These are phyloP conservation scores for Thermothelomyces thermophilus DNA, from an alignment of 2,329 filamentous ascomycete species.

Conservation along the genomic window DNA sequence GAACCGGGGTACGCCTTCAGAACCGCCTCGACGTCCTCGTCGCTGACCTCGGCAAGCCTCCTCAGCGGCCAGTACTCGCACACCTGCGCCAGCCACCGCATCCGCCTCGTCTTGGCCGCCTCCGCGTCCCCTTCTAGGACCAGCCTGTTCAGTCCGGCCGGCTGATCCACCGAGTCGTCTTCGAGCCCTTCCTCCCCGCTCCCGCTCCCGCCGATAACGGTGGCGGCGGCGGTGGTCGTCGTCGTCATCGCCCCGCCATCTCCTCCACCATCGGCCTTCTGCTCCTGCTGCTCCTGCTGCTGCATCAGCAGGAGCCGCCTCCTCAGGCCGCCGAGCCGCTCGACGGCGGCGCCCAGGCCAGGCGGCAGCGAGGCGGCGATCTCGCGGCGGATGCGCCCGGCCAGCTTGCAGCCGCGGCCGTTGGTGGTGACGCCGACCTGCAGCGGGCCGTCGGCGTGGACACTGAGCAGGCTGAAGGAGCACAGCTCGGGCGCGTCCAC, in stretches of 20 bases:
- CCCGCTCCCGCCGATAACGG: no score
- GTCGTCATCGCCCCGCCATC: no score
- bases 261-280: conserved; percentile 37
- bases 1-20: conserved; percentile 60
- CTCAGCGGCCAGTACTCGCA: conserved; percentile 98
- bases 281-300: conserved; percentile 6
- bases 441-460: conserved; percentile 80
- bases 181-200: conserved; percentile 30
- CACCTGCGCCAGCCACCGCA: conserved; percentile 90
- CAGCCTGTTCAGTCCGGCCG: conserved; percentile 75
- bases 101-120: conserved; percentile 69
- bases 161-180: conserved; percentile 66
- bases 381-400: conserved; percentile 80
- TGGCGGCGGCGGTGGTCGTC: no score
- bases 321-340: conserved; percentile 66
- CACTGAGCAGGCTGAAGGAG: conserved; percentile 83
- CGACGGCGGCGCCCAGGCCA: conserved; percentile 69
- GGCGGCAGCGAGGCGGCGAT: conserved; percentile 72
- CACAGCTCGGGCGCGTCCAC: conserved; percentile 80
- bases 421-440: conserved; percentile 96
- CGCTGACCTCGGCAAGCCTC: conserved; percentile 69
- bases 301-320: conserved; percentile 58
- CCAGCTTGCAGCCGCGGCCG: conserved; percentile 87
- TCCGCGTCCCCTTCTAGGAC: conserved; percentile 67
- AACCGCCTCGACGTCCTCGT: conserved; percentile 70